Base-by-base conservation (phyloP, 1,284 basidiomycete genomes). In the Boletus smithii region DNA sequence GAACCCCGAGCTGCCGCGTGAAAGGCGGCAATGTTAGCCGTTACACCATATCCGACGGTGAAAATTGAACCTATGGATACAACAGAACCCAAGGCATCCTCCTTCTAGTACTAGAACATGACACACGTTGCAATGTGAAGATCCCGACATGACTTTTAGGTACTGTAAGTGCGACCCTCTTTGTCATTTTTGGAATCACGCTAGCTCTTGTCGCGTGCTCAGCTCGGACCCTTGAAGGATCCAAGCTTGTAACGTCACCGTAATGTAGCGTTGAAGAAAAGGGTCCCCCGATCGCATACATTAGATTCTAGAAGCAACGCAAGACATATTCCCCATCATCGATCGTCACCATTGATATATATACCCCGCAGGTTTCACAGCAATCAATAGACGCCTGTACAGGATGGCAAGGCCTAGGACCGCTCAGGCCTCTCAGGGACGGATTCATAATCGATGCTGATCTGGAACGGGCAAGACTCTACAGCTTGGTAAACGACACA, bases 11-110 rank as follows among this genome's bases (percentile, higher is more conserved):
- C 75, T 74, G 66, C 73, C 74, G 75, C 72, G 48, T 80, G 78
- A 80, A 74, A 81, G 79, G 79, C 78, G 77, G 77, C 73, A 80
- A 80, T 80, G 79, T 80, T 81, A 77, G 76, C 79, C 79, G 70
- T 80, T 81, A 81, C 79, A 81, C 77, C 79, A 80, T 80, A 80
- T 72, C 79, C 73, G 75, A 77, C 43, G 30, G 9, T 23, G 1
- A 3, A 5, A 14, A 4, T 2, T 8, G 13, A 2, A 3, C 5
- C 5, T 2, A 31, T 18, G 8, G 6, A 10, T 8, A 14, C 18
- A 24, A 23, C n/a, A 40, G 33, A 27, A 38, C 6, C 13, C 5
- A 20, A 4, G 3, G 20, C 17, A 11, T 20, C 10, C 9, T 18
- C 7, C 24, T 10, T 26, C 24, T 4, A 2, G 27, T 13, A 8